Conservation (phyloP, 164 flowering plant genomes). For the Magnolia sinica region DNA sequence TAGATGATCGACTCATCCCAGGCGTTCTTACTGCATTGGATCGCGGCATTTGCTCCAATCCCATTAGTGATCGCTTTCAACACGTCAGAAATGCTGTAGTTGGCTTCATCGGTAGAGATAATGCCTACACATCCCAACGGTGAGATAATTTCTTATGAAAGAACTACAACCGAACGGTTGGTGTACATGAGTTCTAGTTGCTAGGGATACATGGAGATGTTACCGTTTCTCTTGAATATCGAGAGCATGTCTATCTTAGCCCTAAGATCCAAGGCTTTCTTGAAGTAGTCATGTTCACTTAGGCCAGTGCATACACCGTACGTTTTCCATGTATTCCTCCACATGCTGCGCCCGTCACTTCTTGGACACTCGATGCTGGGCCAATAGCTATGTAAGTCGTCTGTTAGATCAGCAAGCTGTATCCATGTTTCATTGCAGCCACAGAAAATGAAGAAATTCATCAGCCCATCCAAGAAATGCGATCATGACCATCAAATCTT, state of each 20-base stretch:
- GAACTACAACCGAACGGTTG: too few species aligned
- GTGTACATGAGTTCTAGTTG: too few species aligned
- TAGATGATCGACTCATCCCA: slow-evolving; percentile 13
- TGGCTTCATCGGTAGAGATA: slow-evolving; percentile 14
- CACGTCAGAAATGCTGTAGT: slow-evolving; percentile 10
- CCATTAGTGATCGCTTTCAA: background rate
- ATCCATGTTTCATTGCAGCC: background rate
- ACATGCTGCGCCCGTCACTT: background rate
- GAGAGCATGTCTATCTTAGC: slow-evolving; percentile 11
- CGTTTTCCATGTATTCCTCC: slow-evolving; percentile 15
- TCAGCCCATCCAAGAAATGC: background rate
- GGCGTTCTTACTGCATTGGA: slow-evolving; percentile 7
- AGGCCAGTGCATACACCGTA: slow-evolving; percentile 15
- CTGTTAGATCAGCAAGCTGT: slow-evolving; percentile 9
- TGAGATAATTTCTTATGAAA: background rate
- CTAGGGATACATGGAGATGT: background rate
- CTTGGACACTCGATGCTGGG: slow-evolving; percentile 20
- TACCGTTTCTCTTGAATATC: slow-evolving; percentile 9
- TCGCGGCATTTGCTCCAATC: slow-evolving; percentile 15
- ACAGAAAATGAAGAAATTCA: background rate
- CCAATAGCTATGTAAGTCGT: slow-evolving; percentile 15
- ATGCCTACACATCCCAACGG: slow-evolving; percentile 3
- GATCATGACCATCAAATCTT: background rate
- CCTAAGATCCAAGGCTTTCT: slow-evolving; percentile 10
- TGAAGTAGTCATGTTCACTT: slow-evolving; percentile 14